These are phyloP conservation scores for Penicillium aurantiogriseum DNA, from an alignment of 2,329 filamentous ascomycete genomes.

Conservation along the genomic window DNA sequence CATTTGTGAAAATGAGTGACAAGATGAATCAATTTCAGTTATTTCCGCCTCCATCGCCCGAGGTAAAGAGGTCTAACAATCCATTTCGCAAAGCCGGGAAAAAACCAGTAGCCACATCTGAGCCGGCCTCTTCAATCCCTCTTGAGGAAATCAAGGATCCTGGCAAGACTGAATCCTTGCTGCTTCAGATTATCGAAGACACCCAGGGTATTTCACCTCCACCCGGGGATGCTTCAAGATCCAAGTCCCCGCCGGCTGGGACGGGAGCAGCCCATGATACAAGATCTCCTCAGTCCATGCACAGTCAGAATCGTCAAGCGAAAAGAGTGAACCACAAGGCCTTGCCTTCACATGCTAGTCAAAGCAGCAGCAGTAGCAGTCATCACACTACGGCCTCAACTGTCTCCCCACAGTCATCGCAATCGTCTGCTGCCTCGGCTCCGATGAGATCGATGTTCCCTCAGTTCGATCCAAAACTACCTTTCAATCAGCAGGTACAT, in stretches of 20 bases:
- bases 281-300: slow-evolving; percentile 17
- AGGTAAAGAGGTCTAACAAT: slow-evolving; percentile 32
- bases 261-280: slow-evolving; percentile 14
- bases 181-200: slow-evolving; percentile 41
- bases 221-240: slow-evolving; percentile 18
- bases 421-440: slow-evolving; percentile 30
- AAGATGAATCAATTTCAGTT: slow-evolving; percentile 42
- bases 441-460: slow-evolving; percentile 50
- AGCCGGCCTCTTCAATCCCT: slow-evolving; percentile 28
- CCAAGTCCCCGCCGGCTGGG: slow-evolving; percentile 15
- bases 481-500: slow-evolving; percentile 39
- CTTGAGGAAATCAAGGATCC: slow-evolving; percentile 31
- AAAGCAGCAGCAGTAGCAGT: slow-evolving; percentile 19
- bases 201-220: slow-evolving; percentile 31
- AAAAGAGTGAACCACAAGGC: slow-evolving; percentile 12
- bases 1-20: background rate
- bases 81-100: slow-evolving; percentile 33
- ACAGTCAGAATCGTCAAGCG: slow-evolving; percentile 16
- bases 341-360: slow-evolving; percentile 13
- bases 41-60: slow-evolving; percentile 39
- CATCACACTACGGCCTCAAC: slow-evolving; percentile 11
- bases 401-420: slow-evolving; percentile 19
- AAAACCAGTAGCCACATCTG: slow-evolving; percentile 23
- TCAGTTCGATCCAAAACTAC: slow-evolving; percentile 41
- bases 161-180: slow-evolving; percentile 36